Evolutionary conservation across 1,139 yeast genomes (phyloP), one percentile per base, ranked within the genome.

Genomic region (Wickerhamiella pararugosa): DNA sequence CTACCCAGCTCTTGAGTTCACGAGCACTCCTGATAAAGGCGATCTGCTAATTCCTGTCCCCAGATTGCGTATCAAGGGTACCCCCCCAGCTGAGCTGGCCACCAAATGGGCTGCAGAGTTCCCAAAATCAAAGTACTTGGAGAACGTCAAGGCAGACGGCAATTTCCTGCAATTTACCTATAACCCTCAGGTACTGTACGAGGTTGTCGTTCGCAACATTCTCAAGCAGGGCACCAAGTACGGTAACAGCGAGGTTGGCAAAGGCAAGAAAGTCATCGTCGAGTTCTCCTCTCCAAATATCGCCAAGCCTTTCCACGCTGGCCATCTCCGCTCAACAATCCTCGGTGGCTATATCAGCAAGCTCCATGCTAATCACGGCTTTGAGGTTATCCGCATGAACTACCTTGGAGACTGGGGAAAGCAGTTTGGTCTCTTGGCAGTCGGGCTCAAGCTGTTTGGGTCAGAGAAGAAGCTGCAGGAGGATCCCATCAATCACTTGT

Each of bases 351-450:
- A 86, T 66, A 63, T 92, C 45, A 66, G 94, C 38, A 90, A 87
- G 63, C 71, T 90, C 61, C 84, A 90, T 59, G 95, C 87, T 63
- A 77, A 76, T 53, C 69, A 79, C 46, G 97, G 97, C 35, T 90
- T 90, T 81, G 75, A 83, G 11, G 98, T 92, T 36, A 66, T 73
- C 51, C 76, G 96, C 66, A 71, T 90, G 67, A 90, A 90, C 66
- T 90, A 92, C 65, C 71, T 90, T 53, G 99, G 99, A 58, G 99
- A 90, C 66, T 90, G 98, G 98, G 99, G 99, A 45, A 90, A 92
- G 65, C 99, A 90, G 67, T 90, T 90, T 58, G 99, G 98, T 63
- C 67, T 87, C 42, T 71, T 90, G 52, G 98, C 98, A 29, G 79
- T 92, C 51, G 99, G 97, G 41, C 90, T 80, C 60, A 74, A 75